Evolutionary conservation across 345 rosid genomes (phyloP), one percentile per base, ranked within the genome.

Genomic region (Eucalyptus shirleyi): DNA sequence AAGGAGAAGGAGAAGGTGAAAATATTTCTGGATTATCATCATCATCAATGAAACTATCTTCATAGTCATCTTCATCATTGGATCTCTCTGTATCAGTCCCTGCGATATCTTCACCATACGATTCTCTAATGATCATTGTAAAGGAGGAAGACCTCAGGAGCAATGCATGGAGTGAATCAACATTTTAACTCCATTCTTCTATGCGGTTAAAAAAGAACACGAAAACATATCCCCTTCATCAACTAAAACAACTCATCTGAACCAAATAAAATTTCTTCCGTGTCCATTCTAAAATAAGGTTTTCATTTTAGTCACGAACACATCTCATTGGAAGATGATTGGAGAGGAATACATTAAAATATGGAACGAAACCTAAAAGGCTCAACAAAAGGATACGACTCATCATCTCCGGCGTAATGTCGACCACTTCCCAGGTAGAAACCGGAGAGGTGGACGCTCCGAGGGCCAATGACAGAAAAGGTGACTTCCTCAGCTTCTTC

Each of bases 41-140:
- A 40, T 95, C 99, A 88, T 96, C 89, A 13, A 97, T 96, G 90
- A 97, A 97, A 89, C 98, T 97, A 90, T 92, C 97, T 6, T 92
- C 95, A 88, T 94, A 95, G 14, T 94, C 93, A 86, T 94, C 97
- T 80, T 95, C 96, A 88, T 91, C 93, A 4, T 89, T 89, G 59
- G 94, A 94, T 91, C 88, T 91, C 87, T 96, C 98, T 37, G 92
- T 87, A 89, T 95, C 96, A 53, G 97, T 93, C 72, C 90, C 94
- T 17, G 89, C 93, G 90, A 96, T 93, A 87, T 96, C 97, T 92
- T 94, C 97, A 51, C 98, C 98, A 87, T 86, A 93, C 2, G 97
- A 93, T 91, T 95, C 98, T 88, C 98, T 93, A 47, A 59, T 1
- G 19, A 65, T 69, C 77, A 90, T 86, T 80, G 87, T 92, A 16